Conservation (phyloP, 768 basidiomycete species). For the Phaeotremella fagi region DNA sequence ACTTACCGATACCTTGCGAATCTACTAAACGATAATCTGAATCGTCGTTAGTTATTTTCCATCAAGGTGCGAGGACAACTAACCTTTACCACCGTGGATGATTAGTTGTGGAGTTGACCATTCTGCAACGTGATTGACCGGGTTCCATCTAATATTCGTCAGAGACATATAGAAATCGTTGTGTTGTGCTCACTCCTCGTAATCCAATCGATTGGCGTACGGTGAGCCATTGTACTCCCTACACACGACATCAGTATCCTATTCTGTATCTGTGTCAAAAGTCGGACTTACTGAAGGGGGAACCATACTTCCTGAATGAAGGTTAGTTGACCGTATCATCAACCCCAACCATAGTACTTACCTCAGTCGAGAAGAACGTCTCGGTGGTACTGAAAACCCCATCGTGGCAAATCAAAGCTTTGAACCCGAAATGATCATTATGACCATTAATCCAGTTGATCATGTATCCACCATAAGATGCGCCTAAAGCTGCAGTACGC, state of each 20-base stretch:
- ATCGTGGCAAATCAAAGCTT: slow-evolving; percentile 86
- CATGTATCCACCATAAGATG: slow-evolving; percentile 66
- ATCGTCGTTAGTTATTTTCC: not conserved
- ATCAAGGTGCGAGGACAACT: not conserved
- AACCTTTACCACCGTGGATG: slow-evolving; percentile 71
- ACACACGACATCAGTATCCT: not conserved
- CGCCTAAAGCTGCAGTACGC: slow-evolving; percentile 57
- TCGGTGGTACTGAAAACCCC: slow-evolving; percentile 60
- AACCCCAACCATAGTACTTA: not conserved
- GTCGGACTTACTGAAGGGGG: slow-evolving; percentile 19
- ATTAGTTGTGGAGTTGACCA: slow-evolving; percentile 82
- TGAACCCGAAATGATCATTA: slow-evolving; percentile 81
- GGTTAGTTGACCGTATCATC: not conserved
- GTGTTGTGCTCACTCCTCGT: slow-evolving; percentile 38
- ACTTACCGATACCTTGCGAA: slow-evolving; percentile 62
- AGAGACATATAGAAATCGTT: too few species aligned
- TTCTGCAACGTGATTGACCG: slow-evolving; percentile 71
- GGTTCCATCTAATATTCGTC: slow-evolving; percentile 59
- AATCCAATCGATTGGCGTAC: slow-evolving; percentile 18
- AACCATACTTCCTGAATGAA: slow-evolving; percentile 36
- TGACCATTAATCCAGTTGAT: slow-evolving; percentile 91
- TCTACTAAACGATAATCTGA: slow-evolving; percentile 78
- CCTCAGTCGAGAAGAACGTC: slow-evolving; percentile 80
- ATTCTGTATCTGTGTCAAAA: not conserved
- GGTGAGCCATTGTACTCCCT: slow-evolving; percentile 31